Evolutionary conservation across 306 rosid species (phyloP).

Genomic region (Aeschynomene evenia): DNA sequence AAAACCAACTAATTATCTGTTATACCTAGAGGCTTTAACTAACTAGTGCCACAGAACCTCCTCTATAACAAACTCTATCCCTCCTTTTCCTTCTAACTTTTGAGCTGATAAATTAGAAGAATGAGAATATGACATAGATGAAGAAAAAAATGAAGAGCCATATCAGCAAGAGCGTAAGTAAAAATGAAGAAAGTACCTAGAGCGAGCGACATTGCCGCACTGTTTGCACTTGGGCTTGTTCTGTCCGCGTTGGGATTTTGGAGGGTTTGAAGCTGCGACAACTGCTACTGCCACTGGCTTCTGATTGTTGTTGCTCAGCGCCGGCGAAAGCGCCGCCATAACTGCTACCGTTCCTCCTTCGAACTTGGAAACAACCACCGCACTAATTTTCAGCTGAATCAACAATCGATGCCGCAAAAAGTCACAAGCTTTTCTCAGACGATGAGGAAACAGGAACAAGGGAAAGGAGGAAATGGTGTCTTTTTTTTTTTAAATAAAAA

Average conservation of each 20-base stretch:
- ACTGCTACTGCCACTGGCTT: background rate
- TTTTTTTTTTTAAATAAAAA: no score
- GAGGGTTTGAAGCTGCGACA: background rate
- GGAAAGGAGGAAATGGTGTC: background rate
- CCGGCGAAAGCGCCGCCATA: conserved; percentile 28
- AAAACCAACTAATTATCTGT: background rate
- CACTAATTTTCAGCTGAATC: background rate
- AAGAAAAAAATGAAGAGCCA: background rate
- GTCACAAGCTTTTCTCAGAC: background rate
- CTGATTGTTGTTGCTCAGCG: background rate
- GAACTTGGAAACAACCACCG: background rate
- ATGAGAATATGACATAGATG: background rate
- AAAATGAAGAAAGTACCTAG: conserved; percentile 46
- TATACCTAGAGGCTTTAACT: background rate
- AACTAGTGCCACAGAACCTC: background rate
- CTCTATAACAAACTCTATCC: background rate
- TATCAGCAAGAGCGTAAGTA: no score
- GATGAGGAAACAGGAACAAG: background rate
- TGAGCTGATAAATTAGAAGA: background rate
- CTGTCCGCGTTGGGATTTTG: conserved; percentile 35
- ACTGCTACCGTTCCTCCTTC: background rate
- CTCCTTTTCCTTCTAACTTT: background rate
- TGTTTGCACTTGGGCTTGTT: conserved; percentile 40
- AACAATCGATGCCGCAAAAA: background rate
- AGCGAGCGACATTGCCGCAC: conserved; percentile 89